Percentiles rank a stretch among this genome's conserved stretches.
Evolutionary conservation across 2,329 filamentous ascomycete genomes (phyloP).

Genomic region (Golovinomyces cichoracearum): DNA sequence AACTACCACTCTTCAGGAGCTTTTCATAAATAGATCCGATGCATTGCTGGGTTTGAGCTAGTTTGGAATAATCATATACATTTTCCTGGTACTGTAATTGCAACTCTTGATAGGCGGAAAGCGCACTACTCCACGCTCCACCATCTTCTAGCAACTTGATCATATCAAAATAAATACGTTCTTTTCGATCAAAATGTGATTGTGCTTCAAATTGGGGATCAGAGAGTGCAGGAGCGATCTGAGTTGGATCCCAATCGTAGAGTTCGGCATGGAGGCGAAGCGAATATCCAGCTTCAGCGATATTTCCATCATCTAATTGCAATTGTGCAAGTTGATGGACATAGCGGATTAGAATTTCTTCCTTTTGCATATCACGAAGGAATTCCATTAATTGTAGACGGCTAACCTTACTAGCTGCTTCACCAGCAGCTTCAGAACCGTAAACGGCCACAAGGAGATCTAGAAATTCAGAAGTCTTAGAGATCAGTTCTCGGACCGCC

Average conservation of each 20-base stretch:
- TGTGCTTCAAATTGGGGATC: conserved; percentile 65
- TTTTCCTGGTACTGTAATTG: conserved; percentile 77
- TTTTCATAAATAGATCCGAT: conserved; percentile 83
- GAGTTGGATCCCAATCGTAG: conserved; percentile 66
- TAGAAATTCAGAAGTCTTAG: conserved; percentile 68
- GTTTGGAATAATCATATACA: conserved; percentile 70
- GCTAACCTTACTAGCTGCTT: conserved; percentile 65
- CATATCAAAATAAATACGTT: conserved; percentile 77
- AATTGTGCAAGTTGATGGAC: conserved; percentile 70
- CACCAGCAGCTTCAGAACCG: conserved; percentile 43
- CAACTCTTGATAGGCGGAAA: conserved; percentile 73
- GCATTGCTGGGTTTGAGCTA: conserved; percentile 66
- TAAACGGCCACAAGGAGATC: conserved; percentile 79
- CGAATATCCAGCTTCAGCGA: conserved; percentile 68
- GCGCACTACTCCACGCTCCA: conserved; percentile 73
- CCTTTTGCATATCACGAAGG: conserved; percentile 83
- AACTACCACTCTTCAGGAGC: conserved; percentile 55
- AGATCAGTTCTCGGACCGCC: conserved; percentile 53
- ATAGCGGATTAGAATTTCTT: conserved; percentile 88
- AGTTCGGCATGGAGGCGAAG: conserved; percentile 75
- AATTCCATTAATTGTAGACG: conserved; percentile 85
- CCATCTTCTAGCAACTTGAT: conserved; percentile 87
- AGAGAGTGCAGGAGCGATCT: conserved; percentile 34
- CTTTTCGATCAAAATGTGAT: conserved; percentile 74
- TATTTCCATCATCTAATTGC: conserved; percentile 50